A percentile compares a stretch with the other conserved stretches of the same genome.
Evolutionary conservation across 345 rosid species (phyloP).

Genomic region (Rhodamnia rubescens): DNA sequence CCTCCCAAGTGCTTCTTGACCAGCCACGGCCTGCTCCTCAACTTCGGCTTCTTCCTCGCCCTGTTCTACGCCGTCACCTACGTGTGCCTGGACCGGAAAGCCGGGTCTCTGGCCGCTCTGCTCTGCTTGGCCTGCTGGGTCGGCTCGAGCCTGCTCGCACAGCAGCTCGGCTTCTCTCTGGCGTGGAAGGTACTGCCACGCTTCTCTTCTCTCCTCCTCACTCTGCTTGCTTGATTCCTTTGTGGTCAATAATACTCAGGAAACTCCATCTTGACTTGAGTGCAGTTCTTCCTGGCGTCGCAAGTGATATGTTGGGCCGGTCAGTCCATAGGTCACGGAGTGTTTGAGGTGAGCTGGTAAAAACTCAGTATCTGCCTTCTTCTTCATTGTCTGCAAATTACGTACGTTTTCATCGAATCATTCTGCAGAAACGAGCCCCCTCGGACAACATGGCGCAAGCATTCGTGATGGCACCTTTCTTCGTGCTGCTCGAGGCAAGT

Average conservation of each 20-base stretch:
- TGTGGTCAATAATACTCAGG: not conserved
- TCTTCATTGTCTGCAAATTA: not conserved
- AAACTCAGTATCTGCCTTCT: not conserved
- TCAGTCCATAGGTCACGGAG: not conserved
- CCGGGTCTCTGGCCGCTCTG: conserved; percentile 52
- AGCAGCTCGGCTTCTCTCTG: conserved; percentile 1
- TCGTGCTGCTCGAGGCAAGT: conserved; percentile 5
- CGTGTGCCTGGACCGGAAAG: conserved; percentile 36
- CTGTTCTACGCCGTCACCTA: conserved; percentile 29
- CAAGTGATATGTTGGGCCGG: conserved; percentile 5
- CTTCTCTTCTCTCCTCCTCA: not conserved
- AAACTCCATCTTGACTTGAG: not conserved
- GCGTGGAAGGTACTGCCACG: conserved; percentile 3
- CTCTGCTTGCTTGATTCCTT: not conserved
- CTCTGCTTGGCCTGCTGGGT: conserved; percentile 20
- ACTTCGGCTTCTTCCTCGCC: conserved; percentile 38
- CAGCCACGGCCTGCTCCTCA: conserved; percentile 21
- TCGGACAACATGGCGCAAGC: conserved; percentile 1
- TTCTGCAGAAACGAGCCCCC: conserved; percentile 6
- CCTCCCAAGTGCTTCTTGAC: conserved; percentile 16
- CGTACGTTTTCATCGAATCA: not conserved
- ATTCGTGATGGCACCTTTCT: conserved; percentile 1
- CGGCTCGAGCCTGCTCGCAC: conserved; percentile 1
- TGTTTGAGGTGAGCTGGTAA: not conserved
- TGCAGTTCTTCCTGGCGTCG: not conserved